Conservation (phyloP, 805 yeast genomes). For the Dipodascus geniculatus region DNA sequence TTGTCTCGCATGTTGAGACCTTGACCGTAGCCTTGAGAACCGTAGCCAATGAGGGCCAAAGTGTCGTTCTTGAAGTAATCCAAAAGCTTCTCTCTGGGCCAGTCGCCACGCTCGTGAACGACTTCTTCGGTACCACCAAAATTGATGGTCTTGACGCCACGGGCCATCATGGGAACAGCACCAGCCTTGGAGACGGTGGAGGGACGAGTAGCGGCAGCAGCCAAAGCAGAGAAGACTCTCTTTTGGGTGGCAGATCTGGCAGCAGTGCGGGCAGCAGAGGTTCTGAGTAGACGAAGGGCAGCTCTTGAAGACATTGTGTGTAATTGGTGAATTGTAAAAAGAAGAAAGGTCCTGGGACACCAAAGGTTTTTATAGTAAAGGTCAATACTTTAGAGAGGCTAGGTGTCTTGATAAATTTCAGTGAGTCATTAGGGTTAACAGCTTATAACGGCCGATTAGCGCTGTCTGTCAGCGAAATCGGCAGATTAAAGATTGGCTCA, state of each 20-base stretch:
- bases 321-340: neutral
- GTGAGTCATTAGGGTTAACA: neutral
- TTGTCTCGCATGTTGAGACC: slow-evolving; percentile 98
- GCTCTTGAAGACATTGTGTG: slow-evolving; percentile 15
- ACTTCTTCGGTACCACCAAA: slow-evolving; percentile 92
- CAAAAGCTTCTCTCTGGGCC: slow-evolving; percentile 95
- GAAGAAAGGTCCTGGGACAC: neutral
- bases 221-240: slow-evolving; percentile 49
- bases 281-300: slow-evolving; percentile 26
- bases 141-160: slow-evolving; percentile 95
- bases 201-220: slow-evolving; percentile 30
- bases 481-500: neutral
- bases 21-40: slow-evolving; percentile 99
- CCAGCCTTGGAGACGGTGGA: slow-evolving; percentile 24
- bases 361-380: neutral
- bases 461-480: neutral
- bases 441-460: neutral
- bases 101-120: slow-evolving; percentile 98
- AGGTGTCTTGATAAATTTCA: neutral
- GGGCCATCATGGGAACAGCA: slow-evolving; percentile 46
- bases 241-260: slow-evolving; percentile 33
- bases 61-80: slow-evolving; percentile 98
- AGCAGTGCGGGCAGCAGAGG: slow-evolving; percentile 37
- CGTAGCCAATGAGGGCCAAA: slow-evolving; percentile 95
- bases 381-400: neutral